Percentiles rank a stretch among this genome's conserved stretches.
Conservation (phyloP, 345 rosid genomes). For the Aegle marmelos region DNA sequence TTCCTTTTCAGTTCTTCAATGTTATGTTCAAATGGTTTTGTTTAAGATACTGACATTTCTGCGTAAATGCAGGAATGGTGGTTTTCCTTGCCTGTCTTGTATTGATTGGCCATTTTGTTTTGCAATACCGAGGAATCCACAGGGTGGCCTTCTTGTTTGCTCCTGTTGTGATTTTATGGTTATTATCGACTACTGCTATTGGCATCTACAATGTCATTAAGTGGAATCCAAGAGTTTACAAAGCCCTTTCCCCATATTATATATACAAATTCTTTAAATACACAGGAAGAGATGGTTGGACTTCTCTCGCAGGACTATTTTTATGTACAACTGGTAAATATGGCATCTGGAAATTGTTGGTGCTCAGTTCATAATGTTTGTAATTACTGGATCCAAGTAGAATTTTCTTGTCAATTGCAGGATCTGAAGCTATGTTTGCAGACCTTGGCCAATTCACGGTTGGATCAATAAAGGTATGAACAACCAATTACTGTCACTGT, state of each 20-base stretch:
- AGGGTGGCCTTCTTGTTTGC: constrained; percentile 70
- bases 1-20: background rate
- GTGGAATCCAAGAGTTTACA: constrained; percentile 77
- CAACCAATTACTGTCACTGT: background rate
- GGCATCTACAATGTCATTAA: constrained; percentile 72
- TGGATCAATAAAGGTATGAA: constrained; percentile 71
- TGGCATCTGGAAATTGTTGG: constrained; percentile 5
- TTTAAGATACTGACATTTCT: constrained; percentile 22
- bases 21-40: background rate
- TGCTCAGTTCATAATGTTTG: constrained; percentile 6
- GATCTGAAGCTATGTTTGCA: constrained; percentile 80
- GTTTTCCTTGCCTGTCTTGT: constrained; percentile 56
- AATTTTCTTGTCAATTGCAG: constrained; percentile 45
- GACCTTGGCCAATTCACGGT: constrained; percentile 76
- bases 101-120: constrained; percentile 82
- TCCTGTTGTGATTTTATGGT: constrained; percentile 78
- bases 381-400: constrained; percentile 16
- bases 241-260: constrained; percentile 83
- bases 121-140: constrained; percentile 85
- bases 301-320: constrained; percentile 79
- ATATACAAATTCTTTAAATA: constrained; percentile 58
- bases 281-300: constrained; percentile 82
- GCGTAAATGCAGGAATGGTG: constrained; percentile 54
- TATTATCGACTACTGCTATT: constrained; percentile 54
- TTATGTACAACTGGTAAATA: constrained; percentile 76